Percentiles rank a stretch among this genome's conserved stretches.
Evolutionary conservation across 352 stramenopile genomes (phyloP).

Genomic region (Thalassiosira livingstoniorum): DNA sequence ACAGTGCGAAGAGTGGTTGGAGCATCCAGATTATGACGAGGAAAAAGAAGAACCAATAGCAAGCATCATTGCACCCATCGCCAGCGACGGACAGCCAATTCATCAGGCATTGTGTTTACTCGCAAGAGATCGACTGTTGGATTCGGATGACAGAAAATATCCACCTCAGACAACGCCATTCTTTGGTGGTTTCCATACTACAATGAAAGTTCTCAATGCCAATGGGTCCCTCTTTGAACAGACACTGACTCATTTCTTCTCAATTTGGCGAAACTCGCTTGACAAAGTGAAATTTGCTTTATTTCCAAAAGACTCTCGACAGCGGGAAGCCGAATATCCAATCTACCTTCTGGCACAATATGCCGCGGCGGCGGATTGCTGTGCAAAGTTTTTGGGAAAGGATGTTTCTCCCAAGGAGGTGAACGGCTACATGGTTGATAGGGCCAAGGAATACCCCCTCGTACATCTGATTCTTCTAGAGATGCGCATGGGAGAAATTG

Average conservation of each 20-base stretch:
- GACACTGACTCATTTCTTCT: conserved; percentile 3
- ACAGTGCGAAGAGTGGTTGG: conserved; percentile 19
- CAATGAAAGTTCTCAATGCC: conserved; percentile 18
- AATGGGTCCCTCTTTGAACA: conserved; percentile 25
- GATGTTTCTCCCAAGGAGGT: conserved; percentile 17
- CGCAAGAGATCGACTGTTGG: background rate
- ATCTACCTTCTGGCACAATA: conserved; percentile 13
- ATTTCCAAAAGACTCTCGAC: conserved; percentile 24
- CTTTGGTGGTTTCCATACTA: conserved; percentile 22
- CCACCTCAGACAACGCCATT: conserved; percentile 6
- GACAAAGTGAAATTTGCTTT: conserved; percentile 17
- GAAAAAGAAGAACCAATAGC: conserved; percentile 6
- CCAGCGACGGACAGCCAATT: conserved; percentile 25
- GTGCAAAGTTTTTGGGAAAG: background rate
- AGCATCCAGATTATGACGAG: background rate
- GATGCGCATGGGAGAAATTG: background rate
- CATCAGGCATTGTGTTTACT: background rate
- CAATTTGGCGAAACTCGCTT: conserved; percentile 15
- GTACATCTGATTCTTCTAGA: background rate
- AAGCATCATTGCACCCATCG: background rate
- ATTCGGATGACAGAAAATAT: background rate
- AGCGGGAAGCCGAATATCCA: conserved; percentile 19
- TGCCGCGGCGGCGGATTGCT: conserved; percentile 2
- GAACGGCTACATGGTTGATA: conserved; percentile 23
- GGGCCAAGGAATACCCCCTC: conserved; percentile 23